phyloP scores from a whole-genome alignment of 2,329 filamentous ascomycete species.

The Colletotrichum eleusines region DNA sequence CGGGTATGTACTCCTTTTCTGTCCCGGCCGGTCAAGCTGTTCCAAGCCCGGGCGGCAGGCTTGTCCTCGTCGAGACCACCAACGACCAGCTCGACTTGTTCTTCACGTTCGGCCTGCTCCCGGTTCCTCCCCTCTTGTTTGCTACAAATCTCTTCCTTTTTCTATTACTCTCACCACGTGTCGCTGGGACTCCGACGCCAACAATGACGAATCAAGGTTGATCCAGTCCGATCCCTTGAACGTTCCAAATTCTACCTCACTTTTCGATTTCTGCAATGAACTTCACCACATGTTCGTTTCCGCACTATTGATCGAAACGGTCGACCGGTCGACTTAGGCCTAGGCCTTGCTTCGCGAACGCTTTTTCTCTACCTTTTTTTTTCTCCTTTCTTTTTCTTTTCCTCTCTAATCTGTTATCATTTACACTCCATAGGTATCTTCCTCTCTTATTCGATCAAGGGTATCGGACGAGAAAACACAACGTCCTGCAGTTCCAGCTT shows the following conservation, averaged over 20 bases:
- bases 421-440: too few species aligned
- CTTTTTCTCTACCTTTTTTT: background rate
- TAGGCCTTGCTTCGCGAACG: background rate
- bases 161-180: too few species aligned
- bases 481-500: background rate
- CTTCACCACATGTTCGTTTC: too few species aligned
- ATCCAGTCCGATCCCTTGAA: background rate
- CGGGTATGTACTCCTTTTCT: background rate
- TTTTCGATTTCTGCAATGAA: background rate
- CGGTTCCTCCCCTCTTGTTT: background rate
- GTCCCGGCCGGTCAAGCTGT: background rate
- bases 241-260: background rate
- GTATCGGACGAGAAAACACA: background rate
- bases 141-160: background rate
- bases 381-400: too few species aligned
- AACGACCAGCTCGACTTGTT: too few species aligned
- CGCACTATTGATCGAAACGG: too few species aligned
- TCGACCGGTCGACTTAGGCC: background rate
- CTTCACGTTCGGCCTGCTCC: too few species aligned
- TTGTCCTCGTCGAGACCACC: too few species aligned
- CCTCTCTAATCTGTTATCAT: too few species aligned
- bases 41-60: too few species aligned
- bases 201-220: background rate
- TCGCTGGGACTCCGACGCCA: background rate
- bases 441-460: background rate